Percentiles rank a stretch among this genome's conserved stretches.
Evolutionary conservation across 2,329 filamentous ascomycete genomes (phyloP).

Genomic region (Hortaea werneckii): DNA sequence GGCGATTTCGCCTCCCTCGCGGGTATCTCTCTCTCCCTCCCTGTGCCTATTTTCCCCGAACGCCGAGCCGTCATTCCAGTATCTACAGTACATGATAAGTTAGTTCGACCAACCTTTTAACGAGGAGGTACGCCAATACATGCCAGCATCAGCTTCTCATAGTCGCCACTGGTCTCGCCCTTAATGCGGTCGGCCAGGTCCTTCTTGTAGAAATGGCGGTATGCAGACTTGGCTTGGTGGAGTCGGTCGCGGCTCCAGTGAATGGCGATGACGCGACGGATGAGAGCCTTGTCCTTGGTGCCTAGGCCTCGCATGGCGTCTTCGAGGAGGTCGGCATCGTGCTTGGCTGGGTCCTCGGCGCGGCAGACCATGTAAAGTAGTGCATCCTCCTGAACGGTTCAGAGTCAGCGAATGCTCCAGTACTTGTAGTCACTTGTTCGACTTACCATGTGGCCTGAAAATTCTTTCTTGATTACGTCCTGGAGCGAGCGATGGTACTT

Average conservation of each 20-base stretch:
- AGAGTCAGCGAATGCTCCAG: neutral
- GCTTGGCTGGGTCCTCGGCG: conserved; percentile 70
- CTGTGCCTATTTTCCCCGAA: neutral
- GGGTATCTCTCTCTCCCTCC: neutral
- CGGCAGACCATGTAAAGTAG: conserved; percentile 68
- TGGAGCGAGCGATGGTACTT: conserved; percentile 63
- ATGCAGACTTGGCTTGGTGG: conserved; percentile 69
- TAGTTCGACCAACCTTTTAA: conserved; percentile 2
- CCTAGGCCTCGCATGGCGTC: conserved; percentile 77
- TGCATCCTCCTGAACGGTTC: conserved; percentile 46
- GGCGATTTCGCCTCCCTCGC: neutral
- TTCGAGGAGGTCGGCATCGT: conserved; percentile 74
- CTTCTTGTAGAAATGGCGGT: conserved; percentile 58
- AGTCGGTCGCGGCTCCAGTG: conserved; percentile 76
- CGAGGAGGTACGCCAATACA: conserved; percentile 10
- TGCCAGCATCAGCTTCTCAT: conserved; percentile 64
- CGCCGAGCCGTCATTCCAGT: conserved; percentile 2
- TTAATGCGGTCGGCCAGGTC: conserved; percentile 61
- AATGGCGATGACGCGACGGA: conserved; percentile 64
- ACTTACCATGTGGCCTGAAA: conserved; percentile 74
- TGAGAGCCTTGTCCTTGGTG: conserved; percentile 73
- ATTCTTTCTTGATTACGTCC: conserved; percentile 67
- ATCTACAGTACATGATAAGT: conserved; percentile 1
- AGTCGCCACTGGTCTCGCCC: conserved; percentile 79
- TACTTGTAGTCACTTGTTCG: neutral